phyloP scores from a whole-genome alignment of 176 grass and related monocot species.

The Poa annua region DNA sequence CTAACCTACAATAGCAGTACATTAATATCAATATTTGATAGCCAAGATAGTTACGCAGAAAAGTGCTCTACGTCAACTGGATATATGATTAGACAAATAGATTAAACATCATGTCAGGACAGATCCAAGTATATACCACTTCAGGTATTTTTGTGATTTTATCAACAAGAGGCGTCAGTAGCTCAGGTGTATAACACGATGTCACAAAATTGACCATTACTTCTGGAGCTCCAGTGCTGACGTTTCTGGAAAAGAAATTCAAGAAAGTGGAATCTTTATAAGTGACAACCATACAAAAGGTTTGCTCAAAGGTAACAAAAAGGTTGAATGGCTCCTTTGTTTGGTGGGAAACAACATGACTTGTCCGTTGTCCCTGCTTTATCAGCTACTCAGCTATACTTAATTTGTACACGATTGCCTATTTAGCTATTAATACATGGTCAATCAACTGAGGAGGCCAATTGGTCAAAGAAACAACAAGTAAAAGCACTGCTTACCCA shows the following conservation, averaged over 20 bases:
- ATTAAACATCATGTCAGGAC: constrained; percentile 23
- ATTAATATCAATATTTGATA: constrained; percentile 35
- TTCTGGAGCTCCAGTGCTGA: constrained; percentile 73
- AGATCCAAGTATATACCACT: constrained; percentile 68
- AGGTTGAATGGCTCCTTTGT: constrained; percentile 21
- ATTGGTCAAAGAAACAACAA: not conserved
- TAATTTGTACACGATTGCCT: not conserved
- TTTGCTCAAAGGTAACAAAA: constrained; percentile 25
- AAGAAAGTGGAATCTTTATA: constrained; percentile 37
- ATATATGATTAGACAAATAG: constrained; percentile 5
- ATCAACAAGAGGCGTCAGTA: constrained; percentile 70
- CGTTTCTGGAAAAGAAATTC: constrained; percentile 52
- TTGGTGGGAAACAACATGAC: constrained; percentile 38
- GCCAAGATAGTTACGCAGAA: constrained; percentile 14
- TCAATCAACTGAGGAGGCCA: not conserved
- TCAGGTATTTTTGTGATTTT: constrained; percentile 78
- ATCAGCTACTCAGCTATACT: constrained; percentile 31
- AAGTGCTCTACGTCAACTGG: not conserved
- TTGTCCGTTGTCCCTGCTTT: not conserved
- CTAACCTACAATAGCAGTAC: constrained; percentile 58
- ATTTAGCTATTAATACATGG: not conserved
- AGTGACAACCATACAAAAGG: constrained; percentile 25
- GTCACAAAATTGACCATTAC: constrained; percentile 99
- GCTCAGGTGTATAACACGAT: constrained; percentile 73
- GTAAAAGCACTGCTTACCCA: constrained; percentile 6